Conservation (phyloP, 179 eudicot species). For the Dionaea muscipula region DNA sequence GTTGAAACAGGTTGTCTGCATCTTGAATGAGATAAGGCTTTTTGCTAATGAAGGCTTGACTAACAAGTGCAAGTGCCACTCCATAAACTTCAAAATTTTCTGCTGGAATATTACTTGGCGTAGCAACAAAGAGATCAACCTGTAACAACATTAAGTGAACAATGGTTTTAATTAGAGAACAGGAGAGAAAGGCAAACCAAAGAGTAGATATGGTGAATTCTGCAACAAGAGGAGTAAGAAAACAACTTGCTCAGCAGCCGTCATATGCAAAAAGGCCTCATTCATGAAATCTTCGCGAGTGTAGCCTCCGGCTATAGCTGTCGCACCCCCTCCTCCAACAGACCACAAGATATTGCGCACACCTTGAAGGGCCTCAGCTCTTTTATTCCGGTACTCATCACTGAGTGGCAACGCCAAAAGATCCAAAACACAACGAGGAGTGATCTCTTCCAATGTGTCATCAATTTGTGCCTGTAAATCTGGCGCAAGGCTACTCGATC, state of each 20-base stretch:
- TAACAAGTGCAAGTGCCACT: constrained; percentile 89
- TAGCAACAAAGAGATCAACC: constrained; percentile 69
- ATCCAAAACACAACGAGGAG: constrained; percentile 81
- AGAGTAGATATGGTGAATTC: neutral
- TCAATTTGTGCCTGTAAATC: constrained; percentile 89
- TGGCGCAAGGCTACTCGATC: constrained; percentile 90
- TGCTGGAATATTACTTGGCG: constrained; percentile 84
- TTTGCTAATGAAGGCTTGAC: constrained; percentile 74
- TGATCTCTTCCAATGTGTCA: constrained; percentile 89
- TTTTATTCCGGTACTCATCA: constrained; percentile 49
- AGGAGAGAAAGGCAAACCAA: neutral
- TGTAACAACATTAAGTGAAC: neutral
- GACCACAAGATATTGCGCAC: constrained; percentile 86
- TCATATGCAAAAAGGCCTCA: constrained; percentile 77
- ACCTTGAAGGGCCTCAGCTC: constrained; percentile 93
- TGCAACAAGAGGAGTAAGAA: constrained; percentile 1
- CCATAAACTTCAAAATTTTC: constrained; percentile 92
- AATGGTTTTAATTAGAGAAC: neutral
- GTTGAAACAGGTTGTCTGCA: constrained; percentile 81
- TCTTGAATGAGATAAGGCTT: constrained; percentile 84
- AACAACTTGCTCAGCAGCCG: constrained; percentile 84
- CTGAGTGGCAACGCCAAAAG: constrained; percentile 72
- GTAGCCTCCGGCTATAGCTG: constrained; percentile 77
- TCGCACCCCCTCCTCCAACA: constrained; percentile 99
- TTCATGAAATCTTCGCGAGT: constrained; percentile 95